Base-by-base conservation (phyloP, 2,329 filamentous ascomycete genomes). In the Colletotrichum simmondsii region DNA sequence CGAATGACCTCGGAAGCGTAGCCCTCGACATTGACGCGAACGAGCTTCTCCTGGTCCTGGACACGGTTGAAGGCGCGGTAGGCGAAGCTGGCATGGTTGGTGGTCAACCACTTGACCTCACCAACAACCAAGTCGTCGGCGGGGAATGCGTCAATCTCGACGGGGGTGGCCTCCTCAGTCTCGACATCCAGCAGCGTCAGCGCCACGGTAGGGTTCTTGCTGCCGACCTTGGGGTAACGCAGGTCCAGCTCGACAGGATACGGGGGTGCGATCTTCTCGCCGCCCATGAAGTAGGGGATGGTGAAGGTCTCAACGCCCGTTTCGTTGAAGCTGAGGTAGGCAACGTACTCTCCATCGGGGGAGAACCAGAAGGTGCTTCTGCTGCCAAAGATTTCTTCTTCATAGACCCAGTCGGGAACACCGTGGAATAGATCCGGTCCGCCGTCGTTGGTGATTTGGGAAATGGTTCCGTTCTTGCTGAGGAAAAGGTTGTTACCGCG, bases 301-400 rank as follows among this genome's bases (percentile, higher is more conserved):
- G 87, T 90, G 79, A 90, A 93, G 1, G 91, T 92, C 3, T 86
- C 87, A 7, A 94, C 92, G 1, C 91, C 91, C 0, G 91, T 92
- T 83, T 94, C 91, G 80, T 99, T 97, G 6, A 97, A 99, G 35
- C 95, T 92, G 73, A 99, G 85, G 81, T 98, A 99, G 26, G 97
- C 95, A 71, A 99, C 84, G 80, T 94, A 97, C 77, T 95, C 93
- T 64, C 95, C 97, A 80, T 97, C 94, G 46, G 92, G 89, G 42
- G 95, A 96, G 95, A 95, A 99, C 97, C 97, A 99, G 1, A 95
- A 97, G 5, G 94, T 96, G 74, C 90, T 94, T 77, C 94, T 93
- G 1, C 90, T 92, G 16, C 86, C 82, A 74, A 98, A 94, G 3
- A 86, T 84, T 68, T 86, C 85, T 77, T 89, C 87, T 79, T 97